A percentile compares a stretch with the other conserved stretches of the same genome.
Conservation (phyloP, 225 moss, liverwort and hornwort species). For the Physcomitrium patens region DNA sequence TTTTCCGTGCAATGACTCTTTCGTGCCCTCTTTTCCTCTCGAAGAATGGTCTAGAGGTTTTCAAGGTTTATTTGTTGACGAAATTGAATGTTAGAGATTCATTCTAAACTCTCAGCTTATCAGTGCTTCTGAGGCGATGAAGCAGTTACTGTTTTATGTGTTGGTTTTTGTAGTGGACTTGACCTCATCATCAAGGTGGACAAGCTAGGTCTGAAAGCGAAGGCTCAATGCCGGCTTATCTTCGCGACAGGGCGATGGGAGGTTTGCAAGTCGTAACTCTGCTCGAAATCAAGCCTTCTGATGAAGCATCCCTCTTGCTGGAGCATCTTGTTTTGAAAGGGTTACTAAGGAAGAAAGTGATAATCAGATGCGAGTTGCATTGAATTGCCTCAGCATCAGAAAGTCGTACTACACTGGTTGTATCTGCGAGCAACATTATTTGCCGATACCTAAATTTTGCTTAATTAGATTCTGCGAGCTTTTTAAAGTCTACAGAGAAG, state of each 20-base stretch:
- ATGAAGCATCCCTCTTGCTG: slow-evolving; percentile 47
- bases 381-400: slow-evolving; percentile 19
- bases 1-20: neutral
- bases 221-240: slow-evolving; percentile 43
- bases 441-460: slow-evolving; percentile 18
- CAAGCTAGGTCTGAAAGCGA: slow-evolving; percentile 27
- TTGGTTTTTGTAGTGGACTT: slow-evolving; percentile 21
- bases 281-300: slow-evolving; percentile 50
- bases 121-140: slow-evolving; percentile 31
- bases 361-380: slow-evolving; percentile 37
- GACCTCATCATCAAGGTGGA: slow-evolving; percentile 28
- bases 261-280: slow-evolving; percentile 53
- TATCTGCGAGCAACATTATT: slow-evolving; percentile 2
- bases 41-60: slow-evolving; percentile 10
- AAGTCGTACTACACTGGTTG: slow-evolving; percentile 15
- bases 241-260: slow-evolving; percentile 56
- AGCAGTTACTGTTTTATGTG: slow-evolving; percentile 14
- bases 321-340: slow-evolving; percentile 52
- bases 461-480: neutral
- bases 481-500: neutral
- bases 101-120: slow-evolving; percentile 4
- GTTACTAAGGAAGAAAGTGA: slow-evolving; percentile 52
- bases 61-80: no score
- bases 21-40: neutral
- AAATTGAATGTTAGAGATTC: neutral